Percentiles rank a stretch among this genome's conserved stretches.
Conservation (phyloP, 2,329 filamentous ascomycete genomes). For the Xylariales sp. region DNA sequence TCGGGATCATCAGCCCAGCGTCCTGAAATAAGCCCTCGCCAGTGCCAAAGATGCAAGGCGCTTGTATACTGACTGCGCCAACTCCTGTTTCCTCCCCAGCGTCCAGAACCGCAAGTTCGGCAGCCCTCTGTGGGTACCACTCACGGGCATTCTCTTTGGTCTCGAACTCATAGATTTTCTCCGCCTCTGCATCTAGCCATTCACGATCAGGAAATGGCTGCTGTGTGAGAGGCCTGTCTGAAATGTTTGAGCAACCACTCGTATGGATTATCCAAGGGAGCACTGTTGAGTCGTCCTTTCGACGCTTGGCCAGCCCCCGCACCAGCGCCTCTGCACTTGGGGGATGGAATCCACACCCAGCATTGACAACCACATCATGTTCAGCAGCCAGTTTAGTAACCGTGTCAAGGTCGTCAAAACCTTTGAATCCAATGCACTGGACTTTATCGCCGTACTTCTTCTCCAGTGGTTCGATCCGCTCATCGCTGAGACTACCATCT, state of each 20-base stretch:
- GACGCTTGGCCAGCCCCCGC: constrained; percentile 33
- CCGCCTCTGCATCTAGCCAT: constrained; percentile 35
- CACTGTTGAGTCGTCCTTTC: too few relatives aligned
- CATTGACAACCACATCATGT: constrained; percentile 35
- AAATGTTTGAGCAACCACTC: constrained; percentile 32
- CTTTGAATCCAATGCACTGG: constrained; percentile 13
- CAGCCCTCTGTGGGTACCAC: constrained; percentile 36
- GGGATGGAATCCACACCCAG: constrained; percentile 33
- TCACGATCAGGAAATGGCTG: constrained; percentile 6
- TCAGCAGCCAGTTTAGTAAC: constrained; percentile 10
- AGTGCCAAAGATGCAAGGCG: constrained; percentile 41
- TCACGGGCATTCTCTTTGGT: constrained; percentile 28
- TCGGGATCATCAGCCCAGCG: constrained; percentile 32
- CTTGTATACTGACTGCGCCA: constrained; percentile 36
- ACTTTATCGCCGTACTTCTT: constrained; percentile 16
- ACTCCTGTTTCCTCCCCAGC: constrained; percentile 32
- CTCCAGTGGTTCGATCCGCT: constrained; percentile 13
- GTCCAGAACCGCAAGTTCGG: constrained; percentile 38
- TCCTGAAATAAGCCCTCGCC: constrained; percentile 37
- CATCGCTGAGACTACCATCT: too few relatives aligned
- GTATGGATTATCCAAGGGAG: constrained; percentile 33
- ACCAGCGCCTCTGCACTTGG: constrained; percentile 34
- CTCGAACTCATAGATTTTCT: constrained; percentile 39
- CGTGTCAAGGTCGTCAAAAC: constrained; percentile 17
- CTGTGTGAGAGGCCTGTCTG: constrained; percentile 33